These are phyloP conservation scores for Gloeophyllum trabeum DNA, from an alignment of 768 basidiomycete genomes.

Conservation along the genomic window DNA sequence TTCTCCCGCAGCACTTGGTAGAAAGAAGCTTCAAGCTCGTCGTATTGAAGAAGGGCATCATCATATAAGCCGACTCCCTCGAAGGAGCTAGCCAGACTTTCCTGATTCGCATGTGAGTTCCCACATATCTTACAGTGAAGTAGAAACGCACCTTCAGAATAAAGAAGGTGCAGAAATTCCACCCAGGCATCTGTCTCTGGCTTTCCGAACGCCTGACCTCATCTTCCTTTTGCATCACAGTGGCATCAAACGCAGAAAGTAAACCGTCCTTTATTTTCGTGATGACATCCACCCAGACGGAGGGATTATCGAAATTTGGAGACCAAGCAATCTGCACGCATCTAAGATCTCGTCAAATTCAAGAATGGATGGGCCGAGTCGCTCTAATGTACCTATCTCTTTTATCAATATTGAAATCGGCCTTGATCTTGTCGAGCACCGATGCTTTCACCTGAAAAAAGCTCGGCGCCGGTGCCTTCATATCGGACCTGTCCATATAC, in stretches of 20 bases:
- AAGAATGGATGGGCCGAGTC: conserved; percentile 6
- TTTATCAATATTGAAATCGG: conserved; percentile 87
- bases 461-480: conserved; percentile 43
- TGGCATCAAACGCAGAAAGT: conserved; percentile 72
- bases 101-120: conserved; percentile 36
- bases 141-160: conserved; percentile 68
- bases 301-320: conserved; percentile 58
- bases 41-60: conserved; percentile 81
- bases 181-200: conserved; percentile 88
- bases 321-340: conserved; percentile 79
- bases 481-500: conserved; percentile 70
- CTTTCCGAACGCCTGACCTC: conserved; percentile 84
- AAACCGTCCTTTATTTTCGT: conserved; percentile 87
- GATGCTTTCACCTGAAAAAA: conserved; percentile 80
- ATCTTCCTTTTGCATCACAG: conserved; percentile 73
- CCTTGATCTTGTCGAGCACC: conserved; percentile 81
- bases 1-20: conserved; percentile 62
- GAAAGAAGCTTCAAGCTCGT: conserved; percentile 85
- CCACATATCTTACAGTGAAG: not conserved
- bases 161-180: conserved; percentile 98
- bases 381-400: conserved; percentile 48
- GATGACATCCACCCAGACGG: conserved; percentile 80
- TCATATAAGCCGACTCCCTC: conserved; percentile 85
- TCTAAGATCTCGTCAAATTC: conserved; percentile 27
- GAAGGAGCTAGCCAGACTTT: conserved; percentile 87